Percentiles rank a stretch among this genome's conserved stretches.
Evolutionary conservation across 441 rosid genomes (phyloP).

Genomic region (Melastoma candidum): DNA sequence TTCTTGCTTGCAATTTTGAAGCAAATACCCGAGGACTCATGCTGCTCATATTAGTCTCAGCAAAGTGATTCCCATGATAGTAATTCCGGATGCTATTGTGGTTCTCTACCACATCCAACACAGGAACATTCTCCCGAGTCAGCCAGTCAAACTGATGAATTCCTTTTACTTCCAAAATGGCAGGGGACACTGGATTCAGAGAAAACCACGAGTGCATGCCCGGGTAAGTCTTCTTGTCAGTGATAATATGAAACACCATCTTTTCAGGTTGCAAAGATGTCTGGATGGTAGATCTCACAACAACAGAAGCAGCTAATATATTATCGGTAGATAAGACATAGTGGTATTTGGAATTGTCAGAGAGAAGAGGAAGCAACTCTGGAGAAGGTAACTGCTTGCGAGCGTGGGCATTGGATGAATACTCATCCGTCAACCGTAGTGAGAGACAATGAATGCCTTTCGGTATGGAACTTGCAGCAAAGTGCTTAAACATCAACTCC

Average conservation of each 20-base stretch:
- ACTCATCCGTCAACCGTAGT: slow-evolving; percentile 88
- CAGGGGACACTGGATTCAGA: slow-evolving; percentile 71
- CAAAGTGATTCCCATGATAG: slow-evolving; percentile 91
- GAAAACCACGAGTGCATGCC: slow-evolving; percentile 99
- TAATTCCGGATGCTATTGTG: slow-evolving; percentile 73
- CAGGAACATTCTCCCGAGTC: slow-evolving; percentile 98
- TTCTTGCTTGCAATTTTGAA: slow-evolving; percentile 92
- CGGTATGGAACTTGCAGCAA: slow-evolving; percentile 97
- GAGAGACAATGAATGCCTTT: slow-evolving; percentile 96
- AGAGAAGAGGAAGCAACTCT: slow-evolving; percentile 84
- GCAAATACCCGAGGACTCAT: slow-evolving; percentile 86
- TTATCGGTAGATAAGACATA: slow-evolving; percentile 86
- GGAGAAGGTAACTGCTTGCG: slow-evolving; percentile 98
- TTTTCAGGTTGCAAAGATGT: slow-evolving; percentile 81
- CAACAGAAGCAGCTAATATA: slow-evolving; percentile 97
- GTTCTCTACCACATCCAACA: slow-evolving; percentile 93
- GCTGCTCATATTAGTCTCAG: slow-evolving; percentile 72
- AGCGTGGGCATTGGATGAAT: slow-evolving; percentile 97
- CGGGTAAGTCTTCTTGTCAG: slow-evolving; percentile 99
- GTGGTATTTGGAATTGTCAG: slow-evolving; percentile 85
- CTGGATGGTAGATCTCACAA: slow-evolving; percentile 76
- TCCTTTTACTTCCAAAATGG: slow-evolving; percentile 91
- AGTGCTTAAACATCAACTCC: slow-evolving; percentile 95
- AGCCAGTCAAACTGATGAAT: slow-evolving; percentile 99
- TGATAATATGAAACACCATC: slow-evolving; percentile 91